phyloP scores from a whole-genome alignment of 129 eudicot species.

The Chrysanthemum makinoi region DNA sequence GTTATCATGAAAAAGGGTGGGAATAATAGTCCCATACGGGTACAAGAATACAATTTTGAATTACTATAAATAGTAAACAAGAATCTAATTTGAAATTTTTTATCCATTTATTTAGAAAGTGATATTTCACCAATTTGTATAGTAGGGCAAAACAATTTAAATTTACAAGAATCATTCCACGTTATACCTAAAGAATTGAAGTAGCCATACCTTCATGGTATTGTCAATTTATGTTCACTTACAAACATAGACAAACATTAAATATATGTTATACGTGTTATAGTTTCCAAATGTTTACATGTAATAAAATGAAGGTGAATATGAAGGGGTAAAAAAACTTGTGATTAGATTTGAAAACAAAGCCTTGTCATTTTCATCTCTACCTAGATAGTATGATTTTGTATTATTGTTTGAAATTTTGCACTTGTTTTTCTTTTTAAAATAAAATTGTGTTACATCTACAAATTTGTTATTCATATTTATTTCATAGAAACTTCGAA shows the following conservation, averaged over 20 bases:
- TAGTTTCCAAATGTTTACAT: not conserved
- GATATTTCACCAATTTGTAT: slow-evolving; percentile 40
- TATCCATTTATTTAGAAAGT: slow-evolving; percentile 21
- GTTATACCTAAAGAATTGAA: slow-evolving; percentile 11
- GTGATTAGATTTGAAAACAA: slow-evolving; percentile 18
- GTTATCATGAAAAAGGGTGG: too few relatives aligned
- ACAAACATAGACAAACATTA: too few relatives aligned
- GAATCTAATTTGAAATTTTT: not conserved
- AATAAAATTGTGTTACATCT: not conserved
- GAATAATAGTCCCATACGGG: too few relatives aligned
- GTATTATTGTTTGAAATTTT: slow-evolving; percentile 37
- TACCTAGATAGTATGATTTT: slow-evolving; percentile 19
- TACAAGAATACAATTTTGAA: slow-evolving; percentile 1
- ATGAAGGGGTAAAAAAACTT: not conserved
- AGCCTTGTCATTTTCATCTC: slow-evolving; percentile 41
- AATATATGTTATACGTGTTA: too few relatives aligned
- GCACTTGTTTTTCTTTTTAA: slow-evolving; percentile 14
- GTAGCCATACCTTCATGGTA: slow-evolving; percentile 9
- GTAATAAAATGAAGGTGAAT: not conserved
- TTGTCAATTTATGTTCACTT: slow-evolving; percentile 2
- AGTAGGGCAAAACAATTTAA: slow-evolving; percentile 34
- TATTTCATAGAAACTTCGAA: not conserved
- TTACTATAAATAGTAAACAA: slow-evolving; percentile 7
- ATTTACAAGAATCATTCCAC: slow-evolving; percentile 24
- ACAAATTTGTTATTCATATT: not conserved